These are phyloP conservation scores for Plasmodium gonderi DNA, from an alignment of 169 alveolate species.

Conservation along the genomic window DNA sequence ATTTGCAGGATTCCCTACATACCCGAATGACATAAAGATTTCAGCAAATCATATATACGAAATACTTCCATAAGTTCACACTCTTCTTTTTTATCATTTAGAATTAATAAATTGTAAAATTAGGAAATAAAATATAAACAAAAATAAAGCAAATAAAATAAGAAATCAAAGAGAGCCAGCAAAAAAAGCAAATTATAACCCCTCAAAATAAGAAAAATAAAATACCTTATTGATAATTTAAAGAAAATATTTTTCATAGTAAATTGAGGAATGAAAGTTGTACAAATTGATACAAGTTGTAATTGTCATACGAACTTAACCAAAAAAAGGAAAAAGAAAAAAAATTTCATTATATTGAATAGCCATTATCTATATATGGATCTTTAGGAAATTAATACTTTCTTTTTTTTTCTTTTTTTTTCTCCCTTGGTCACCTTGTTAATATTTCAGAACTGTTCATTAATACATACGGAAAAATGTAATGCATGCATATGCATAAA, in stretches of 20 bases:
- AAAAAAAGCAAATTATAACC: background rate
- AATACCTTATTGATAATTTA: slow-evolving; percentile 12
- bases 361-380: slow-evolving; percentile 54
- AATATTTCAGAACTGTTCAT: slow-evolving; percentile 36
- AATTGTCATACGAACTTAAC: slow-evolving; percentile 1
- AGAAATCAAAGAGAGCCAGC: no score
- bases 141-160: background rate
- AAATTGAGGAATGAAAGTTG: slow-evolving; percentile 48
- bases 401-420: slow-evolving; percentile 51
- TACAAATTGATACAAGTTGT: slow-evolving; percentile 24
- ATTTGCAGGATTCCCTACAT: background rate
- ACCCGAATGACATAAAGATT: background rate
- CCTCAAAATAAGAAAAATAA: background rate
- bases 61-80: background rate
- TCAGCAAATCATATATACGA: background rate
- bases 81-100: background rate
- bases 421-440: slow-evolving; percentile 19
- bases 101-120: background rate
- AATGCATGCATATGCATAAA: slow-evolving; percentile 17
- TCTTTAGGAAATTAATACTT: slow-evolving; percentile 18
- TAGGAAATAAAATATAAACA: background rate
- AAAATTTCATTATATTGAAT: slow-evolving; percentile 12
- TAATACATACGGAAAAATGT: slow-evolving; percentile 64
- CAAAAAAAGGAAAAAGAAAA: slow-evolving; percentile 1
- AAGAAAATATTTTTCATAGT: background rate